A percentile compares a stretch with the other conserved stretches of the same genome.
phyloP scores from a whole-genome alignment of 2,329 filamentous ascomycete genomes.

The Rugonectria rugulosa region DNA sequence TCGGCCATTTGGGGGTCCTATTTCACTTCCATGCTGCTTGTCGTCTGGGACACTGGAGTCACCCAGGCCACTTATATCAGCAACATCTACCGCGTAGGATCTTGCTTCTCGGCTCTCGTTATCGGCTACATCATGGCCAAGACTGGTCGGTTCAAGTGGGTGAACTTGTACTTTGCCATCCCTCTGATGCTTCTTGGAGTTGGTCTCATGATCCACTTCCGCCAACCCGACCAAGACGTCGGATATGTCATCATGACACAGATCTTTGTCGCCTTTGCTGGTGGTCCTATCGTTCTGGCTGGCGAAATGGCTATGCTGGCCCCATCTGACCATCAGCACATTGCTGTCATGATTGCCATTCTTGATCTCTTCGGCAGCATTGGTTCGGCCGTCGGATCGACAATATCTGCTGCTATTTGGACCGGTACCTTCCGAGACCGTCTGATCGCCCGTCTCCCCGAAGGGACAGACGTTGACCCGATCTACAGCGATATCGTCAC shows the following conservation, averaged over 20 bases:
- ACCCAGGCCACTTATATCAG: slow-evolving; percentile 55
- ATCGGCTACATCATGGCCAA: slow-evolving; percentile 56
- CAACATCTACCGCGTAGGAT: slow-evolving; percentile 60
- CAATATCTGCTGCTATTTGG: slow-evolving; percentile 52
- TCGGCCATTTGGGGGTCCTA: slow-evolving; percentile 58
- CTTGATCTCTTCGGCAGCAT: slow-evolving; percentile 53
- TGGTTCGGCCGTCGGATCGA: slow-evolving; percentile 54
- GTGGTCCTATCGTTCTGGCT: slow-evolving; percentile 60
- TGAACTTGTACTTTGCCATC: slow-evolving; percentile 50
- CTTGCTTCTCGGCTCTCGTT: slow-evolving; percentile 56
- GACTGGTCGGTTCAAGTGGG: slow-evolving; percentile 58
- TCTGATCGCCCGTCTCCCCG: slow-evolving; percentile 50
- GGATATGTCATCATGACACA: slow-evolving; percentile 61
- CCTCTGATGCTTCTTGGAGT: slow-evolving; percentile 64
- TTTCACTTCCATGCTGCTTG: slow-evolving; percentile 63
- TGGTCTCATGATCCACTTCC: slow-evolving; percentile 47
- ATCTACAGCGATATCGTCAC: slow-evolving; percentile 46
- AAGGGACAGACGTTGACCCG: slow-evolving; percentile 48
- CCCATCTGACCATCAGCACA: slow-evolving; percentile 59
- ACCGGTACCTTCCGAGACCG: slow-evolving; percentile 49
- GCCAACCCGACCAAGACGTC: slow-evolving; percentile 48
- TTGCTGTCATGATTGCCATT: slow-evolving; percentile 58
- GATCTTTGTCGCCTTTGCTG: slow-evolving; percentile 60
- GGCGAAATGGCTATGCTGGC: slow-evolving; percentile 66
- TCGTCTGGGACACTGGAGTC: slow-evolving; percentile 53